A percentile compares a stretch with the other conserved stretches of the same genome.
Conservation (phyloP, 176 grass and related monocot genomes). For the Themeda triandra region DNA sequence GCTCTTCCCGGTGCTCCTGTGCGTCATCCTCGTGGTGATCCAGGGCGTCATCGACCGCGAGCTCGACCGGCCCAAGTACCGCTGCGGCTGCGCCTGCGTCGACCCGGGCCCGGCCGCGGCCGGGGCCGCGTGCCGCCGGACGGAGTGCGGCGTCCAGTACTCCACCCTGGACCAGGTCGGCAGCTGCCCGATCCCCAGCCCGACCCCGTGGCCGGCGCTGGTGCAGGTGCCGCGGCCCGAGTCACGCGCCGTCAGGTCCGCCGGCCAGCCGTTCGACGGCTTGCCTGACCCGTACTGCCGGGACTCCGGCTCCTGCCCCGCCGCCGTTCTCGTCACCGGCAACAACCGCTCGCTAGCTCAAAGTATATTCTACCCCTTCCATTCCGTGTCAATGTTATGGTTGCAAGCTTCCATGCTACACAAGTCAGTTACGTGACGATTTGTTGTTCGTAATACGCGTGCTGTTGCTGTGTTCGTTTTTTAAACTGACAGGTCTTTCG, state of each 20-base stretch:
- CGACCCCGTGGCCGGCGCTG: constrained; percentile 59
- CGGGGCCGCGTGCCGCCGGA: constrained; percentile 45
- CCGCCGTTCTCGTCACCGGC: constrained; percentile 62
- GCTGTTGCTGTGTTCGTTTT: not conserved
- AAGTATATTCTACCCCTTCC: constrained; percentile 27
- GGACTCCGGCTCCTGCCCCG: constrained; percentile 54
- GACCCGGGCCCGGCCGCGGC: constrained; percentile 23
- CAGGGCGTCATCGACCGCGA: constrained; percentile 57
- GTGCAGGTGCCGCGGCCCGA: constrained; percentile 62
- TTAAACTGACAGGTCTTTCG: constrained; percentile 42
- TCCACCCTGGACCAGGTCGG: constrained; percentile 72
- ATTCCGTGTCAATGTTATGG: not conserved
- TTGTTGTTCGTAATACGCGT: not conserved
- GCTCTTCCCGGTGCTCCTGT: constrained; percentile 72
- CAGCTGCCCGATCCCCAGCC: constrained; percentile 63
- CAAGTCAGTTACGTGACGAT: not conserved
- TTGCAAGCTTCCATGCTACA: not conserved
- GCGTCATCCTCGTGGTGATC: constrained; percentile 53
- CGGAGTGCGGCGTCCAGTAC: constrained; percentile 67
- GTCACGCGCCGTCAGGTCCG: constrained; percentile 36
- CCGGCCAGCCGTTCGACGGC: constrained; percentile 6
- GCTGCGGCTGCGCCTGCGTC: constrained; percentile 66
- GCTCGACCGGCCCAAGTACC: constrained; percentile 70
- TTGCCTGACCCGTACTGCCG: constrained; percentile 57
- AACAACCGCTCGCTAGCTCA: constrained; percentile 57